phyloP scores from a whole-genome alignment of 2,329 filamentous ascomycete species.

The Aspergillus bombycis region DNA sequence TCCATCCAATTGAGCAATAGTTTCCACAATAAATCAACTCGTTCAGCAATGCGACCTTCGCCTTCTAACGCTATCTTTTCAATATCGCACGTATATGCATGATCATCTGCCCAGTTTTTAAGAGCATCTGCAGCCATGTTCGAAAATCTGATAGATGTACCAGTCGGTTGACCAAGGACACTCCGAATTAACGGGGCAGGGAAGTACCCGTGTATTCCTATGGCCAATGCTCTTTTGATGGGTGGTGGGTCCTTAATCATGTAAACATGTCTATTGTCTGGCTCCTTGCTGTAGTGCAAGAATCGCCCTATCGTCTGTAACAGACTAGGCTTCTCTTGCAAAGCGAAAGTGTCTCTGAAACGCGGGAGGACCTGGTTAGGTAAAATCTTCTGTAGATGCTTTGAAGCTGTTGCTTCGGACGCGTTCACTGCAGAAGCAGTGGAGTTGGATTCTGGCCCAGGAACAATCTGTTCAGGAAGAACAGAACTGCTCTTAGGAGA shows the following conservation, averaged over 20 bases:
- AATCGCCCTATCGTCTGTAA: conserved; percentile 58
- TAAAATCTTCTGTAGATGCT: conserved; percentile 38
- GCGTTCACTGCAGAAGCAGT: conserved; percentile 26
- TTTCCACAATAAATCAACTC: conserved; percentile 93
- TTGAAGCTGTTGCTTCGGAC: conserved; percentile 39
- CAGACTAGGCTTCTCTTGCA: conserved; percentile 61
- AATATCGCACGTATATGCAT: conserved; percentile 77
- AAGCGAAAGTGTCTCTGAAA: conserved; percentile 51
- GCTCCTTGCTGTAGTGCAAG: conserved; percentile 57
- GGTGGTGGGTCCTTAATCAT: conserved; percentile 69
- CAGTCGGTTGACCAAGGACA: conserved; percentile 91
- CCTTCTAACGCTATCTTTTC: conserved; percentile 94
- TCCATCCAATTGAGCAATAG: conserved; percentile 93
- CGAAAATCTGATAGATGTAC: conserved; percentile 91
- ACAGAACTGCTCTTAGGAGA: conserved; percentile 26
- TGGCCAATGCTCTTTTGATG: conserved; percentile 84
- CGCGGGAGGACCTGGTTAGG: conserved; percentile 54
- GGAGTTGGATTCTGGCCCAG: conserved; percentile 21
- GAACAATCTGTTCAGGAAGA: conserved; percentile 26
- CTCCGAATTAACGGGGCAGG: conserved; percentile 84
- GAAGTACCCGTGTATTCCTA: conserved; percentile 93
- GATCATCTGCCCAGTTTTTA: conserved; percentile 74
- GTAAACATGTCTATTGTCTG: conserved; percentile 69
- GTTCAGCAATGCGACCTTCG: conserved; percentile 86
- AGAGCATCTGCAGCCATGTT: conserved; percentile 84